These are phyloP conservation scores for Kurtzmaniella fragi DNA, from an alignment of 805 yeast genomes.

Conservation along the genomic window DNA sequence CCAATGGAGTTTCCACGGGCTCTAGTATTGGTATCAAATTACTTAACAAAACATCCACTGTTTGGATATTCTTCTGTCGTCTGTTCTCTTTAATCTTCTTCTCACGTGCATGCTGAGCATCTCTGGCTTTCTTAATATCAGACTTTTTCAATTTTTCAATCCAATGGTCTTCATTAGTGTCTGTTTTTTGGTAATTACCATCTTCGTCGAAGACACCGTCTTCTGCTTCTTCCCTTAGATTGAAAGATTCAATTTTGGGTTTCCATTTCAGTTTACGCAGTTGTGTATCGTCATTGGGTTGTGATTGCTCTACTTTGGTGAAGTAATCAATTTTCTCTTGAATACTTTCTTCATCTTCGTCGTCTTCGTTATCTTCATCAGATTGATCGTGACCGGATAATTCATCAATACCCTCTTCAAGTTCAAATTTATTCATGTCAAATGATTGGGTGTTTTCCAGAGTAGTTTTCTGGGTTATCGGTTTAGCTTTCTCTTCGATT, in stretches of 20 bases:
- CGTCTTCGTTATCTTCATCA: conserved; percentile 12
- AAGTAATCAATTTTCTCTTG: conserved; percentile 17
- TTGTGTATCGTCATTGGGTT: conserved; percentile 1
- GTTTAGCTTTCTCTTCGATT: conserved; percentile 9
- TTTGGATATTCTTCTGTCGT: conserved; percentile 7
- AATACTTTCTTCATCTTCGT: conserved; percentile 8
- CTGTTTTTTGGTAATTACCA: conserved; percentile 48
- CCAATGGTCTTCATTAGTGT: conserved; percentile 21
- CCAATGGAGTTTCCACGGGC: conserved; percentile 58
- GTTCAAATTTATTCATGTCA: conserved; percentile 21
- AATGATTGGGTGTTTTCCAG: conserved; percentile 6
- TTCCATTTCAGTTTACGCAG: conserved; percentile 12
- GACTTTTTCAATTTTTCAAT: conserved; percentile 8
- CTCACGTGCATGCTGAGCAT: conserved; percentile 38
- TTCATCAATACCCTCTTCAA: conserved; percentile 15
- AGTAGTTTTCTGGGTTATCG: conserved; percentile 3
- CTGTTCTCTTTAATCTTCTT: conserved; percentile 11
- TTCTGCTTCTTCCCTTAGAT: conserved; percentile 49
- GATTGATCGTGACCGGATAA: conserved; percentile 13
- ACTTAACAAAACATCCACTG: conserved; percentile 12
- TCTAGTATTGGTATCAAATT: conserved; percentile 41
- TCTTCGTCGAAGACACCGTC: conserved; percentile 58
- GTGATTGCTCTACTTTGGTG: conserved; percentile 20
- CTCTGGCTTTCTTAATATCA: conserved; percentile 33
- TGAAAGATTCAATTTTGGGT: conserved; percentile 59